Conservation (phyloP, 2,329 filamentous ascomycete species). For the Furcasterigmium sp. region DNA sequence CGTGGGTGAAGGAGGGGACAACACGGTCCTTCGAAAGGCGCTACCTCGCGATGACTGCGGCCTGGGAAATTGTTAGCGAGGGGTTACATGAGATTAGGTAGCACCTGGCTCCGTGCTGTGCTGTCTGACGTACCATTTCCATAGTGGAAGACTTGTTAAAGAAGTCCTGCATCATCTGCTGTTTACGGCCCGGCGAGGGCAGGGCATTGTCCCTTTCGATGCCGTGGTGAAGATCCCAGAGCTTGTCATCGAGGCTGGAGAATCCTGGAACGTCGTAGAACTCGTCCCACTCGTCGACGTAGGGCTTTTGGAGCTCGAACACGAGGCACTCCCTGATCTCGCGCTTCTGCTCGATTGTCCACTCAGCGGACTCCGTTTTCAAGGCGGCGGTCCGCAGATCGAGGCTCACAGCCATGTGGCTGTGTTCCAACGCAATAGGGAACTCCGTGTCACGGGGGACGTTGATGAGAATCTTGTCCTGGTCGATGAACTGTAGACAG, state of each 20-base stretch:
- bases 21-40: background rate
- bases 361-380: background rate
- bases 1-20: background rate
- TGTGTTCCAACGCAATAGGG: background rate
- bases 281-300: background rate
- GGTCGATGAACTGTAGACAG: background rate
- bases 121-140: background rate
- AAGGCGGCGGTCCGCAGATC: background rate
- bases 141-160: background rate
- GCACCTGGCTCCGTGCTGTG: no score
- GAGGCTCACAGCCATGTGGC: background rate
- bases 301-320: background rate
- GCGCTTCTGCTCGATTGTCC: background rate
- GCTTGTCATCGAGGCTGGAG: background rate
- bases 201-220: no score
- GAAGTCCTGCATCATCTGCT: background rate
- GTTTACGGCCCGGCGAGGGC: no score
- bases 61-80: background rate
- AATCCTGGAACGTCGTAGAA: background rate
- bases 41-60: background rate
- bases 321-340: background rate
- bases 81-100: background rate
- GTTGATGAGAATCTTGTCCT: background rate
- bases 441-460: background rate
- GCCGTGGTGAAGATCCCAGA: background rate